Percentiles rank a stretch among this genome's conserved stretches.
Conservation (phyloP, 2,329 filamentous ascomycete species). For the Seiridium unicorne region DNA sequence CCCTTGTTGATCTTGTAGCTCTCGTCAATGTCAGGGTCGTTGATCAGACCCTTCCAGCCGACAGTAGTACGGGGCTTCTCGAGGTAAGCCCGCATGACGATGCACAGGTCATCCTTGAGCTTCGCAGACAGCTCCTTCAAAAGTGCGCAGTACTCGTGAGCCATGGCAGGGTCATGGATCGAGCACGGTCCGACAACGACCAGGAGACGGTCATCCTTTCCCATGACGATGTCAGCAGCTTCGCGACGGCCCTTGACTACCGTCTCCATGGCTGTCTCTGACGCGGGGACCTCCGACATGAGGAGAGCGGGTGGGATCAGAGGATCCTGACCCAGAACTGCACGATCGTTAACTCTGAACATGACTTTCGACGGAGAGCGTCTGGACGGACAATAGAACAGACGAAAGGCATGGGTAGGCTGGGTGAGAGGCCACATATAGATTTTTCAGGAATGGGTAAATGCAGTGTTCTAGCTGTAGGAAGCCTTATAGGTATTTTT, state of each 20-base stretch:
- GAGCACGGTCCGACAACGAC: slow-evolving; percentile 96
- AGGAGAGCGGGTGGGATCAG: slow-evolving; percentile 87
- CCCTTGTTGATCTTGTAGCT: slow-evolving; percentile 99
- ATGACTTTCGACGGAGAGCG: slow-evolving; percentile 14
- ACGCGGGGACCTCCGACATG: slow-evolving; percentile 78
- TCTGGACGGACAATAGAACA: neutral
- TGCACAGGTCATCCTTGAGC: slow-evolving; percentile 78
- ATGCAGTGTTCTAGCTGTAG: neutral
- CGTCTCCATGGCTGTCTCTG: slow-evolving; percentile 60
- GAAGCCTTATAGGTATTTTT: neutral
- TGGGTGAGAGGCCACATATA: neutral
- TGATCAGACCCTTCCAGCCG: slow-evolving; percentile 99
- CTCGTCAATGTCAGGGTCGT: slow-evolving; percentile 96
- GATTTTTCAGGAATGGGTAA: neutral
- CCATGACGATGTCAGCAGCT: slow-evolving; percentile 73
- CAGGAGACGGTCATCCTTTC: slow-evolving; percentile 80
- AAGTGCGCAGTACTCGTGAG: slow-evolving; percentile 82
- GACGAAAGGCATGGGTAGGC: neutral
- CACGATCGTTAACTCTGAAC: slow-evolving; percentile 24
- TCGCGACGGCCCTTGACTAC: slow-evolving; percentile 70
- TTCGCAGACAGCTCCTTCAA: slow-evolving; percentile 76
- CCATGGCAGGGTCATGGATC: slow-evolving; percentile 87
- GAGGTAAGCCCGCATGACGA: slow-evolving; percentile 98
- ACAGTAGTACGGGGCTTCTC: slow-evolving; percentile 98
- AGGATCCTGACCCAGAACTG: slow-evolving; percentile 92